Evolutionary conservation across 768 basidiomycete genomes (phyloP).

Genomic region (Xanthoconium purpureum): DNA sequence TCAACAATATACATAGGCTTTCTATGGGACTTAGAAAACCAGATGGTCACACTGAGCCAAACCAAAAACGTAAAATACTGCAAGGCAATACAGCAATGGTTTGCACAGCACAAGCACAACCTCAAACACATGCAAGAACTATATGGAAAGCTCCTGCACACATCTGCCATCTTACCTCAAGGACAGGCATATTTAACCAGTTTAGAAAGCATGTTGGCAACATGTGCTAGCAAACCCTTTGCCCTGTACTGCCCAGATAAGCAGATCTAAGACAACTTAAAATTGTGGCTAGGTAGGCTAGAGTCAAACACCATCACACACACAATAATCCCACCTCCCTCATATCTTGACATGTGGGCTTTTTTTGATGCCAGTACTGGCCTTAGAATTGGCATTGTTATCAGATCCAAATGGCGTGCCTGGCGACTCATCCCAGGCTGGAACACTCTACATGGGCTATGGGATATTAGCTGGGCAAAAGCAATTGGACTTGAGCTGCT

Average conservation of each 20-base stretch:
- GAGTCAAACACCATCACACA: no score
- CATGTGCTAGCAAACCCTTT: no score
- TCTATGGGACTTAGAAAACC: no score
- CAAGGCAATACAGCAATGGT: no score
- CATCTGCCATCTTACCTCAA: constrained; percentile 30
- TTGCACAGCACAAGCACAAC: no score
- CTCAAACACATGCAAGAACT: constrained; percentile 3
- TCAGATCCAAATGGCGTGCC: background rate
- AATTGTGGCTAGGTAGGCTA: background rate
- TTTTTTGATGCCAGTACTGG: background rate
- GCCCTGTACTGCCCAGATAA: constrained; percentile 12
- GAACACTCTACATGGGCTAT: background rate
- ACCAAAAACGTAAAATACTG: no score
- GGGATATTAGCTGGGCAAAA: no score
- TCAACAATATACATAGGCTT: no score
- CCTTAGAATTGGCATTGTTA: background rate
- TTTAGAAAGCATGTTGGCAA: no score
- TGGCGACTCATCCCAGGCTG: background rate
- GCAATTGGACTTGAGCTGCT: no score
- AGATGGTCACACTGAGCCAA: no score
- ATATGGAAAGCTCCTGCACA: constrained; percentile 6
- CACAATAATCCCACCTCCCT: background rate
- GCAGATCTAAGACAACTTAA: rapidly evolving
- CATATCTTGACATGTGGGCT: background rate
- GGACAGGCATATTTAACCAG: constrained; percentile 31